These are phyloP conservation scores for Colletotrichum sp. DNA, from an alignment of 2,329 filamentous ascomycete genomes.

Conservation along the genomic window DNA sequence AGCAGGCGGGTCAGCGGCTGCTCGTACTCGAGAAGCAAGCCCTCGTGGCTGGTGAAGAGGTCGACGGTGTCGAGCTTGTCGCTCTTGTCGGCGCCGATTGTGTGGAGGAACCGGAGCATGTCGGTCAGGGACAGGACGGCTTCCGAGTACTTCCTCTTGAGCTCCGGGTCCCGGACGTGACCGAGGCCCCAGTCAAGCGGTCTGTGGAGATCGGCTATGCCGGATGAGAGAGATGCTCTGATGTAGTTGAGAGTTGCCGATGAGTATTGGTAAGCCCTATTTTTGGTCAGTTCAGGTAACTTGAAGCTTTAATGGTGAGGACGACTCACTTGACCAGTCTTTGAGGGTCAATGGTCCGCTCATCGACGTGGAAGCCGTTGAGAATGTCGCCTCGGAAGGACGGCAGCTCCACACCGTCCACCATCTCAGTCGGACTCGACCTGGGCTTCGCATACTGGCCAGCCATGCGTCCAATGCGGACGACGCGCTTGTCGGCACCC, in stretches of 20 bases:
- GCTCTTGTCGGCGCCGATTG: constrained; percentile 86
- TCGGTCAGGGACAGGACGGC: constrained; percentile 90
- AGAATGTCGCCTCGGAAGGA: constrained; percentile 96
- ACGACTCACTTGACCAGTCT: constrained; percentile 72
- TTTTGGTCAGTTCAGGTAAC: neutral
- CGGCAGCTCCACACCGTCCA: constrained; percentile 81
- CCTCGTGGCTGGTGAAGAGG: constrained; percentile 94
- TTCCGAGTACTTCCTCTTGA: constrained; percentile 84
- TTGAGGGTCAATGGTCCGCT: constrained; percentile 80
- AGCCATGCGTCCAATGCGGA: constrained; percentile 94
- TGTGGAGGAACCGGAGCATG: constrained; percentile 91
- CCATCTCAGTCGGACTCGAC: constrained; percentile 83
- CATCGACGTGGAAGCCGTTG: constrained; percentile 82
- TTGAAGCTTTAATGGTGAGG: neutral
- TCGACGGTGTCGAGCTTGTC: constrained; percentile 90
- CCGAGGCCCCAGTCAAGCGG: constrained; percentile 95
- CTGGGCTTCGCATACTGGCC: constrained; percentile 97
- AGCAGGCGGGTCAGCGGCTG: constrained; percentile 81
- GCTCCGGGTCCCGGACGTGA: constrained; percentile 81
- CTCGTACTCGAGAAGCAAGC: constrained; percentile 92
- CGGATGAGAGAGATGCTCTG: constrained; percentile 80
- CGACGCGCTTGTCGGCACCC: constrained; percentile 81
- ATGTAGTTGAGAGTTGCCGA: constrained; percentile 95
- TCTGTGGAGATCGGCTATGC: constrained; percentile 91
- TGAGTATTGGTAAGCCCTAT: constrained; percentile 90